phyloP scores from a whole-genome alignment of 257 asterid species.

The Nicotiana tomentosiformis region DNA sequence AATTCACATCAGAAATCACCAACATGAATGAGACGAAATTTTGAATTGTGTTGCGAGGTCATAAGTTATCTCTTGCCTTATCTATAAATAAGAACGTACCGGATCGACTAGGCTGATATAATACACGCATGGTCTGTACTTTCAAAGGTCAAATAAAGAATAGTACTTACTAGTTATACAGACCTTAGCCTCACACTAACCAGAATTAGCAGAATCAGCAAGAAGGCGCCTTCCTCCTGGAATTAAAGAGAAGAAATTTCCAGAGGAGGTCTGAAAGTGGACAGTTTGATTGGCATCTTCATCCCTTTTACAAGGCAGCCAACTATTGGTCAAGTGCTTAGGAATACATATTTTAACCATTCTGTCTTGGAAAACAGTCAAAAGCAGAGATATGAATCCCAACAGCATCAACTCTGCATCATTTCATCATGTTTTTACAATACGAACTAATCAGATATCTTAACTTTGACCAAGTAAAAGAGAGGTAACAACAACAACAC shows the following conservation, averaged over 20 bases:
- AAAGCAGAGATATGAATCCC: conserved; percentile 64
- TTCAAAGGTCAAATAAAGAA: background rate
- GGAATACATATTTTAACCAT: conserved; percentile 42
- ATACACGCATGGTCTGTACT: background rate
- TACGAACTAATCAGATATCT: background rate
- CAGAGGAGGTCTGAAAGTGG: conserved; percentile 13
- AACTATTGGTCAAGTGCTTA: conserved; percentile 28
- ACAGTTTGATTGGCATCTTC: background rate
- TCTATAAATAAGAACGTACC: background rate
- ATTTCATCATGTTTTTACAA: background rate
- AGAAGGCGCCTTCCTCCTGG: conserved; percentile 34
- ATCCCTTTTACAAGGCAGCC: conserved; percentile 53
- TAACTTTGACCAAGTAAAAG: background rate
- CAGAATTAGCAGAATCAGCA: conserved; percentile 15
- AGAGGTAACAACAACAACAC: background rate
- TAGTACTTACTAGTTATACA: background rate
- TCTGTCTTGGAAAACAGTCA: conserved; percentile 38
- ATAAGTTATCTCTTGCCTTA: background rate
- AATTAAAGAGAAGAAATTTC: conserved; percentile 12
- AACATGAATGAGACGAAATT: no score
- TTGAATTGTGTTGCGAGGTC: background rate
- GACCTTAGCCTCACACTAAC: conserved; percentile 39
- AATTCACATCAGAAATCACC: no score
- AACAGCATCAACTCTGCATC: conserved; percentile 64
- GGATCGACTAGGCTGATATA: background rate